Evolutionary conservation across 2,329 filamentous ascomycete species (phyloP).

Genomic region (Aspergillus bombycis): DNA sequence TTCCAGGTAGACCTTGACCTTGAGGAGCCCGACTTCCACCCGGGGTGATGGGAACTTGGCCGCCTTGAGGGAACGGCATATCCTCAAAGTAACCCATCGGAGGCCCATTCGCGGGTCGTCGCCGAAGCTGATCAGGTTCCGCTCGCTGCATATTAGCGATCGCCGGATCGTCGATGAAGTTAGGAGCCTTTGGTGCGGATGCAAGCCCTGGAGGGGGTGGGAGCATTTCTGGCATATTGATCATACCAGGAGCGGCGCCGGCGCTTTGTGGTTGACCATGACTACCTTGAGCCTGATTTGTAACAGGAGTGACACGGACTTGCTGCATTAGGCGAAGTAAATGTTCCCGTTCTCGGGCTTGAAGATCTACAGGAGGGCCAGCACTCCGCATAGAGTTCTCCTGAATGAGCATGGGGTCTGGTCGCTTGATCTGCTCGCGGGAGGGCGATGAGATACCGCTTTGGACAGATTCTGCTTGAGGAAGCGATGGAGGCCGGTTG

Average conservation of each 20-base stretch:
- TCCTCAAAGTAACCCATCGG: constrained; percentile 47
- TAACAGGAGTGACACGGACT: constrained; percentile 40
- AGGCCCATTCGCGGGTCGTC: constrained; percentile 42
- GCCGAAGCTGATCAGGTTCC: constrained; percentile 40
- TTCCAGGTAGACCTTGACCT: constrained; percentile 35
- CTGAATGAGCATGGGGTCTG: constrained; percentile 35
- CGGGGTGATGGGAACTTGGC: constrained; percentile 39
- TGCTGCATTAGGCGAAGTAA: constrained; percentile 81
- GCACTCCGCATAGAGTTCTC: constrained; percentile 28
- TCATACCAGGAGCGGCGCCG: constrained; percentile 36
- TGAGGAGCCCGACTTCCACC: constrained; percentile 38
- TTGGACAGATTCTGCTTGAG: constrained; percentile 34
- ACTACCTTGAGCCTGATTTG: constrained; percentile 27
- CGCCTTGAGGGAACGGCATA: constrained; percentile 39
- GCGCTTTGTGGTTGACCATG: constrained; percentile 33
- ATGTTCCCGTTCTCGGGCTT: constrained; percentile 73
- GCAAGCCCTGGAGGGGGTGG: constrained; percentile 38
- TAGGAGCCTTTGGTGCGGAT: constrained; percentile 37
- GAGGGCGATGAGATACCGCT: constrained; percentile 36
- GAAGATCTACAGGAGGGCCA: constrained; percentile 37
- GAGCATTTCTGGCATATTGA: constrained; percentile 41
- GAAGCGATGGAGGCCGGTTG: constrained; percentile 33
- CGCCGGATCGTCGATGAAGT: constrained; percentile 48
- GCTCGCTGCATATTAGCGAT: constrained; percentile 47
- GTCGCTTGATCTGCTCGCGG: constrained; percentile 32